These are phyloP conservation scores for Gymnopus androsaceus DNA, from an alignment of 1,284 basidiomycete species.

Conservation along the genomic window DNA sequence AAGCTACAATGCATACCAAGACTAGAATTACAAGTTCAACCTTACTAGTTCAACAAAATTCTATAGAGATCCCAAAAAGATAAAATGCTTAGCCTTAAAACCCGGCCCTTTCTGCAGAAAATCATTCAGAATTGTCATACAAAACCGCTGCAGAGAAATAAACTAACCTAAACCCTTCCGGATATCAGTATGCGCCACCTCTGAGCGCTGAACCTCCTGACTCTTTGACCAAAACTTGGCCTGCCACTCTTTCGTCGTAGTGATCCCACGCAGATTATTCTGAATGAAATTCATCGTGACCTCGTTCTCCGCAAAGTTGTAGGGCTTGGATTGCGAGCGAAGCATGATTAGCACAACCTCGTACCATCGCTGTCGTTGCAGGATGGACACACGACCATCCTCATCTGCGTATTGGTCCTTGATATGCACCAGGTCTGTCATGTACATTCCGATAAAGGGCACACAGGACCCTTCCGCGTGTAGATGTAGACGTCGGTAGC, in stretches of 20 bases:
- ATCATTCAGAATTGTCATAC: background rate
- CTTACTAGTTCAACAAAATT: background rate
- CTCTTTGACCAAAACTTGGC: constrained; percentile 58
- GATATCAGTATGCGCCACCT: constrained; percentile 62
- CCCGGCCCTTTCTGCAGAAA: background rate
- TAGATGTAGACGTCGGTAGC: constrained; percentile 53
- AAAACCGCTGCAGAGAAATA: background rate
- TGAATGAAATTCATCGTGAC: constrained; percentile 51
- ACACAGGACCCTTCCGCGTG: constrained; percentile 62
- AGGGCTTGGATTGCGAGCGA: constrained; percentile 56
- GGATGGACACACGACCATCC: constrained; percentile 45
- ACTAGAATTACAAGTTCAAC: background rate
- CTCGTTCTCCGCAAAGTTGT: constrained; percentile 49
- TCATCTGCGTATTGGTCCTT: constrained; percentile 52
- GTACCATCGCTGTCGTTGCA: constrained; percentile 58
- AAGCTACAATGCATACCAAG: no score
- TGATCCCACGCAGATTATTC: constrained; percentile 37
- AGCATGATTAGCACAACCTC: constrained; percentile 59
- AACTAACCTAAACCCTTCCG: constrained; percentile 51
- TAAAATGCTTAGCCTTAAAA: background rate
- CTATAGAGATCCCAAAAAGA: background rate
- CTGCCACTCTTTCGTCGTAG: constrained; percentile 42
- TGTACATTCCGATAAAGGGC: constrained; percentile 64
- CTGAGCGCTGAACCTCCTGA: constrained; percentile 58
- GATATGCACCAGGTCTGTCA: constrained; percentile 61